Evolutionary conservation across 768 basidiomycete genomes (phyloP).

Genomic region (Tulasnella sp.): DNA sequence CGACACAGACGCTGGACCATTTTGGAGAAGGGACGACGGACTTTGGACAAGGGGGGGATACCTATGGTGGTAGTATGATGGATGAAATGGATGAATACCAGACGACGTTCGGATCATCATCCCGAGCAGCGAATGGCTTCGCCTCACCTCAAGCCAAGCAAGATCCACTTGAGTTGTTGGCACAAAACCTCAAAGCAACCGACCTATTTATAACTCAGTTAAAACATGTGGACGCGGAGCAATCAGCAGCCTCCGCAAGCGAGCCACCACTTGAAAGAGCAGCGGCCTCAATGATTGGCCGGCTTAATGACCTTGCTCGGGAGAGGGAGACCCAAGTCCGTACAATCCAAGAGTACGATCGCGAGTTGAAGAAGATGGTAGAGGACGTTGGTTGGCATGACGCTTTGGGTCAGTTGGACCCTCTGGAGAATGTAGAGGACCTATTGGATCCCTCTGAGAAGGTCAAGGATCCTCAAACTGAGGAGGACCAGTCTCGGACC

Average conservation of each 20-base stretch:
- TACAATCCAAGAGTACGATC: conserved; percentile 66
- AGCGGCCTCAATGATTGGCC: conserved; percentile 68
- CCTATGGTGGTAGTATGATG: not conserved
- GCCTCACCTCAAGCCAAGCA: conserved; percentile 27
- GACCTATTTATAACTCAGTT: conserved; percentile 69
- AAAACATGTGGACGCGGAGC: conserved; percentile 56
- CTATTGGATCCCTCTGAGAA: conserved; percentile 32
- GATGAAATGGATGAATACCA: not conserved
- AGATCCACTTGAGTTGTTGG: conserved; percentile 66
- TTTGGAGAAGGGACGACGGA: not conserved
- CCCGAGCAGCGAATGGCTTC: not conserved
- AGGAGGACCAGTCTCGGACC: conserved; percentile 26
- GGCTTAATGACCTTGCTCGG: conserved; percentile 63
- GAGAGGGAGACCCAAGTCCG: conserved; percentile 78
- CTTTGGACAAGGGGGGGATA: not conserved
- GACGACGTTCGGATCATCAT: not conserved
- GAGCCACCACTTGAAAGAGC: conserved; percentile 51
- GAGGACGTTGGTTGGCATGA: conserved; percentile 72
- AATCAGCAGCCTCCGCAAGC: conserved; percentile 30
- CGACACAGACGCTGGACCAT: not conserved
- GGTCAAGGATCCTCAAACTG: not conserved
- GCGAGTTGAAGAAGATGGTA: conserved; percentile 69
- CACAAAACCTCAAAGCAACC: conserved; percentile 66
- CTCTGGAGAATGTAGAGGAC: conserved; percentile 44
- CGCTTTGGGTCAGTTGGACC: conserved; percentile 60